phyloP scores from a whole-genome alignment of 495 filamentous ascomycete genomes.

The Parachaetomium inaequale region DNA sequence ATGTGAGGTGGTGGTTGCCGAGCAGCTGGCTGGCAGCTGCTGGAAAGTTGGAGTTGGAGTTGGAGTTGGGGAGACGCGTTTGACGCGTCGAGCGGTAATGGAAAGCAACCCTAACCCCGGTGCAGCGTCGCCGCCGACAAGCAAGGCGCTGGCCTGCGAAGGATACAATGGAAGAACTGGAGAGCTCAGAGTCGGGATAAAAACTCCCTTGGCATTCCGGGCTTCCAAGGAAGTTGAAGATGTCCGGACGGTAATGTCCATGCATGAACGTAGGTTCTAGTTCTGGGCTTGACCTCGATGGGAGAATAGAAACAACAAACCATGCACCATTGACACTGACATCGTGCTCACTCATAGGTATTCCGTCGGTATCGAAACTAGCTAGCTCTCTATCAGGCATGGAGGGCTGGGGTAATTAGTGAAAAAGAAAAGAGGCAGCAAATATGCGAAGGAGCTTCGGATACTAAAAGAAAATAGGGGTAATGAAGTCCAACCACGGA shows the following conservation, averaged over 20 bases:
- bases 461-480: conserved; percentile 35
- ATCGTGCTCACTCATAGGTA: conserved; percentile 3
- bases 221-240: neutral
- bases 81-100: neutral
- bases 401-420: conserved; percentile 39
- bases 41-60: neutral
- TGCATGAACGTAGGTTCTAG: no score
- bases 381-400: conserved; percentile 44
- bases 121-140: no score
- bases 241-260: no score
- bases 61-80: neutral
- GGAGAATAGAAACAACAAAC: no score
- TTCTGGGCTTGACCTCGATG: no score
- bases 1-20: neutral
- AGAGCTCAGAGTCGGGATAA: no score
- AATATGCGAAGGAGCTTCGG: conserved; percentile 32
- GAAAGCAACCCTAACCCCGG: neutral
- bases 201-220: neutral
- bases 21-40: neutral
- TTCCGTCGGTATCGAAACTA: conserved; percentile 42
- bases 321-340: neutral
- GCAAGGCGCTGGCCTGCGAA: no score
- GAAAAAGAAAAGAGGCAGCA: conserved; percentile 27
- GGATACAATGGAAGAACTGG: no score
- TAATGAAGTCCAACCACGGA: conserved; percentile 30